Base-by-base conservation (phyloP, 208 protist species). In the Angomonas ambiguus region DNA sequence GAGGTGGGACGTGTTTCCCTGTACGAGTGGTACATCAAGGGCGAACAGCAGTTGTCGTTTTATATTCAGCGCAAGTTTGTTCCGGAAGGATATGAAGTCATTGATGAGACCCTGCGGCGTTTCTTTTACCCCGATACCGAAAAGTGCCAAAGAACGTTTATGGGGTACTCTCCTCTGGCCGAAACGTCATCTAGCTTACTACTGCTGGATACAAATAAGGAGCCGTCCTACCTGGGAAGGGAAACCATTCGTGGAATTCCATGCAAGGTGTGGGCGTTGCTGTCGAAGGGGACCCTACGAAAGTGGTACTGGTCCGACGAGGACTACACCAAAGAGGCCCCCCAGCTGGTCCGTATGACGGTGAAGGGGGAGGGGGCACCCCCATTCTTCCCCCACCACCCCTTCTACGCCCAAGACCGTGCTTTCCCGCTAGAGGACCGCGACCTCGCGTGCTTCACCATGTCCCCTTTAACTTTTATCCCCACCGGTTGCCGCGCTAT, bases 331-430 rank as follows among this genome's bases (percentile, higher is more conserved):
- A 45, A 45, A 45, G 16, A 45, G 11, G 16, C 38, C 11, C 16
- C 38, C 16, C 38, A 33, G 30, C 69, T 85, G 51, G 60, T 82
- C 56, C 79, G 79, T 41, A 79, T 82, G 56, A 69, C 75, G 35
- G 79, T 81, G 1, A 65, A 51, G 6, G 76, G 76, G 2, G 79
- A 72, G 27, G 38, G 33, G 22, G 31, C 57, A 22, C 32, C 76
- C 18, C 79, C 79, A n/a, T 71, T 82, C 22, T 85, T 79, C 62
- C 25, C 57, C 32, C 76, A 85, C 53, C 79, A 85, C 51, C 79
- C 79, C 24, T 85, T 85, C 45, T 75, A 77, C 48, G 60, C 72
- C 35, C 71, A 85, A 59, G 65, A 65, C 33, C 49, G 74, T 49
- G 38, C 68, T 27, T 71, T 82, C 32, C 79, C 79, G 1, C 34